These are phyloP conservation scores for Phytophthora macrochlamydospora DNA, from an alignment of 352 stramenopile species.

Conservation along the genomic window DNA sequence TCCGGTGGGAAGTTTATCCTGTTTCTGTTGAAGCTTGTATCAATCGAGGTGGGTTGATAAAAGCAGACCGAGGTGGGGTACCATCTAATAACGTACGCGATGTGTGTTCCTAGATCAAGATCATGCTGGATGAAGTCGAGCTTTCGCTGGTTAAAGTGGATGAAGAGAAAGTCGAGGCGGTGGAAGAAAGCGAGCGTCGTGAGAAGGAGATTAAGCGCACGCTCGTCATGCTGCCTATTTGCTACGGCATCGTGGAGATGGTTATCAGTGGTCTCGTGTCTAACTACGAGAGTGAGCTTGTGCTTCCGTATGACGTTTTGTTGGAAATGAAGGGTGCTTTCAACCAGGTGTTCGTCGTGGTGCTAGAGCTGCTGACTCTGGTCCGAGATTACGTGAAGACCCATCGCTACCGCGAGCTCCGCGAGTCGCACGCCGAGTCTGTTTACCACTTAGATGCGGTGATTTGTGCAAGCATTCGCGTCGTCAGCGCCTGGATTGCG, in stretches of 20 bases:
- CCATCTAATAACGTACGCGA: neutral
- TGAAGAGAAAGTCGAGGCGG: constrained; percentile 49
- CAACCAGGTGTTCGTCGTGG: constrained; percentile 68
- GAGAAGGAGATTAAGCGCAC: constrained; percentile 58
- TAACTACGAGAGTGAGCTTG: constrained; percentile 42
- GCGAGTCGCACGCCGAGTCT: constrained; percentile 33
- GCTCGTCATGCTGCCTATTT: constrained; percentile 70
- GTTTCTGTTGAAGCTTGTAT: constrained; percentile 79
- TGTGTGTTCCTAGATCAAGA: constrained; percentile 59
- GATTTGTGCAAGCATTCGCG: constrained; percentile 75
- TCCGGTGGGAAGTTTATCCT: constrained; percentile 76
- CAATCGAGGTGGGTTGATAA: constrained; percentile 61
- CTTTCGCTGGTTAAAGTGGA: constrained; percentile 70
- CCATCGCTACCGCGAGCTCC: constrained; percentile 63
- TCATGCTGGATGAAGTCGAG: constrained; percentile 87
- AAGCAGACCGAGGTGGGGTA: neutral
- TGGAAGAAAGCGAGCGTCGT: constrained; percentile 53
- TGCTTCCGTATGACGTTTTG: constrained; percentile 74
- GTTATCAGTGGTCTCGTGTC: constrained; percentile 69
- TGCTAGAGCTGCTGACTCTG: constrained; percentile 74
- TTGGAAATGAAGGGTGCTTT: constrained; percentile 80
- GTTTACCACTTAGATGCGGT: constrained; percentile 72
- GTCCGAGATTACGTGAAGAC: constrained; percentile 75
- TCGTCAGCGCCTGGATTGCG: constrained; percentile 82
- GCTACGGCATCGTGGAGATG: constrained; percentile 78